Conservation (phyloP, 2,329 filamentous ascomycete species). For the Fonsecaea monophora region DNA sequence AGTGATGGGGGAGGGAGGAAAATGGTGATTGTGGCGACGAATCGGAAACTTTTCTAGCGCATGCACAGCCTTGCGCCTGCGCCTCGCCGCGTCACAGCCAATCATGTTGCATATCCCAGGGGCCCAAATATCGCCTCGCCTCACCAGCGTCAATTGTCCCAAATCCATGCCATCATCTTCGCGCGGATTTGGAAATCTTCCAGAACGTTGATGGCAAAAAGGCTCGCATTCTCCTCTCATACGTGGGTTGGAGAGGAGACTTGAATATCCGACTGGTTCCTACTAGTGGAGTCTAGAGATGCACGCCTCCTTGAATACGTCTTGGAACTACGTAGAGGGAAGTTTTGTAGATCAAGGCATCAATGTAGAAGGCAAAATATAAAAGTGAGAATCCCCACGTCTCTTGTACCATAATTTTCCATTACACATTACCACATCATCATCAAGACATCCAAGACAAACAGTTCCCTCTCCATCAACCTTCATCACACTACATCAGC, state of each 20-base stretch:
- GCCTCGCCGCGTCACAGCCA: conserved; percentile 20
- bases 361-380: neutral
- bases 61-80: conserved; percentile 22
- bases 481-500: neutral
- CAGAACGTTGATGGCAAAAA: conserved; percentile 10
- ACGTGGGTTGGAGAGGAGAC: neutral
- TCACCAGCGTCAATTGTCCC: neutral
- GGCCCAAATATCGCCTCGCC: conserved; percentile 14
- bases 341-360: conserved; percentile 5
- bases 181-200: conserved; percentile 19
- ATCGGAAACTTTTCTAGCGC: neutral
- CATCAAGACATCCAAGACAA: conserved; percentile 4
- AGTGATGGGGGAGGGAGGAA: too few species aligned
- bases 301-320: conserved; percentile 4
- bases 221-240: neutral
- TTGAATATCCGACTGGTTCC: neutral
- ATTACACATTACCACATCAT: conserved; percentile 1
- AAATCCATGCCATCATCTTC: neutral
- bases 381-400: neutral
- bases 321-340: neutral
- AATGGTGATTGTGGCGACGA: neutral
- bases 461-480: neutral
- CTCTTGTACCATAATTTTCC: neutral
- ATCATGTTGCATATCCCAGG: conserved; percentile 14
- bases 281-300: neutral